A percentile compares a stretch with the other conserved stretches of the same genome.
Evolutionary conservation across 2,329 filamentous ascomycete genomes (phyloP).

Genomic region (Clonostachys sp.): DNA sequence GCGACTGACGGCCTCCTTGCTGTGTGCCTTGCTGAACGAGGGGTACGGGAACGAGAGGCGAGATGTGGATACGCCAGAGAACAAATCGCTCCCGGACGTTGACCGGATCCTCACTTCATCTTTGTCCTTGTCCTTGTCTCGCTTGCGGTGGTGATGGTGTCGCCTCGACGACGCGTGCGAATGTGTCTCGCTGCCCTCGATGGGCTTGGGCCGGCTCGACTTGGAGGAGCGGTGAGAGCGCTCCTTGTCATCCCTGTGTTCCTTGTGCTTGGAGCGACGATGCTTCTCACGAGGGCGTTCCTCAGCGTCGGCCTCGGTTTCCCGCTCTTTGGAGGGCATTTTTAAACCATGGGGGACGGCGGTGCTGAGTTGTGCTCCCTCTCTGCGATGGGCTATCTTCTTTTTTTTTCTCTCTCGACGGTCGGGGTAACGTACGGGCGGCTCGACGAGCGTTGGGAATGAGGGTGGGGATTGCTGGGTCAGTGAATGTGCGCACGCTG

Average conservation of each 20-base stretch:
- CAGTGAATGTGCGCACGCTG: too few species aligned
- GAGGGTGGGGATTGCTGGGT: too few species aligned
- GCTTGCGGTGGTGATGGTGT: conserved; percentile 14
- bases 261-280: conserved; percentile 26
- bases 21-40: conserved; percentile 83
- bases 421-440: too few species aligned
- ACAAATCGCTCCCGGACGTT: conserved; percentile 41
- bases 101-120: conserved; percentile 8
- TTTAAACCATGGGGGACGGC: too few species aligned
- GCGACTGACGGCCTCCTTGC: conserved; percentile 74
- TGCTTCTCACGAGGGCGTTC: conserved; percentile 32
- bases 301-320: conserved; percentile 27
- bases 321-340: conserved; percentile 36
- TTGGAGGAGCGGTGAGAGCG: conserved; percentile 32
- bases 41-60: conserved; percentile 67
- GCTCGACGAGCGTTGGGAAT: too few species aligned
- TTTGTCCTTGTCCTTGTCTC: conserved; percentile 13
- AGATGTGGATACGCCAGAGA: conserved; percentile 37
- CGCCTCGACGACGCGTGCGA: conserved; percentile 24
- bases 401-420: too few species aligned
- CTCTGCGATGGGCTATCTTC: too few species aligned
- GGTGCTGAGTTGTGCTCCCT: too few species aligned
- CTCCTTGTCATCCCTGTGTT: conserved; percentile 22
- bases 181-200: conserved; percentile 33
- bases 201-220: conserved; percentile 33